Evolutionary conservation across 768 basidiomycete genomes (phyloP).

Genomic region (Lactifluus echinatus): DNA sequence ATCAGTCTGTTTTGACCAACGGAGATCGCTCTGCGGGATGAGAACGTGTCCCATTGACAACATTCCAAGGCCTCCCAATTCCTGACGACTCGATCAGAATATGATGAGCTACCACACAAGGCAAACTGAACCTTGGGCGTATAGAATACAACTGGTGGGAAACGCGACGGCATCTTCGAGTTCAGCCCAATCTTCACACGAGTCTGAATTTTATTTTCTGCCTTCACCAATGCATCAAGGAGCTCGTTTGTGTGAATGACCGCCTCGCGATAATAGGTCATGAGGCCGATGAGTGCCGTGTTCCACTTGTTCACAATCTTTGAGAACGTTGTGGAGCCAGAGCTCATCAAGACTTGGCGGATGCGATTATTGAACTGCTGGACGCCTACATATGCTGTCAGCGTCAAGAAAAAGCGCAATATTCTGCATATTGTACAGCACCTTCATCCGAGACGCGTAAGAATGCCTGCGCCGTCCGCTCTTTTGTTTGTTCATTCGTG

Average conservation of each 20-base stretch:
- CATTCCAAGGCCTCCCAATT: constrained; percentile 97
- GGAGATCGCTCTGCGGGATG: constrained; percentile 94
- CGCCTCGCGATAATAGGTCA: constrained; percentile 98
- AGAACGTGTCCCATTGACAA: constrained; percentile 98
- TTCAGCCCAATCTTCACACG: constrained; percentile 99
- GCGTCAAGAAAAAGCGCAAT: constrained; percentile 1
- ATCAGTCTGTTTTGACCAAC: constrained; percentile 98
- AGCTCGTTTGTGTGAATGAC: constrained; percentile 97
- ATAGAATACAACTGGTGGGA: constrained; percentile 94
- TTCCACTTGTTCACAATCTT: constrained; percentile 99
- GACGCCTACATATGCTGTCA: constrained; percentile 43
- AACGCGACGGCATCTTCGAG: constrained; percentile 99
- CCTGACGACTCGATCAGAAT: constrained; percentile 34
- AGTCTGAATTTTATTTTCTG: constrained; percentile 99
- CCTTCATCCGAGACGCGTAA: constrained; percentile 95
- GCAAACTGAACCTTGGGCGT: constrained; percentile 64
- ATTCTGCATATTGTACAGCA: constrained; percentile 22
- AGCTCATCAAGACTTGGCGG: constrained; percentile 95
- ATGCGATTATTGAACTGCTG: constrained; percentile 98
- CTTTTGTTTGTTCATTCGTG: constrained; percentile 95
- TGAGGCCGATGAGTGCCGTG: constrained; percentile 87
- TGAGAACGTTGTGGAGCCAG: constrained; percentile 96
- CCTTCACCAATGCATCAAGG: constrained; percentile 92
- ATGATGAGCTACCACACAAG: background rate
- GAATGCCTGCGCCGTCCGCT: constrained; percentile 96